These are phyloP conservation scores for Vigna hirtella DNA, from an alignment of 306 rosid genomes.

Conservation along the genomic window DNA sequence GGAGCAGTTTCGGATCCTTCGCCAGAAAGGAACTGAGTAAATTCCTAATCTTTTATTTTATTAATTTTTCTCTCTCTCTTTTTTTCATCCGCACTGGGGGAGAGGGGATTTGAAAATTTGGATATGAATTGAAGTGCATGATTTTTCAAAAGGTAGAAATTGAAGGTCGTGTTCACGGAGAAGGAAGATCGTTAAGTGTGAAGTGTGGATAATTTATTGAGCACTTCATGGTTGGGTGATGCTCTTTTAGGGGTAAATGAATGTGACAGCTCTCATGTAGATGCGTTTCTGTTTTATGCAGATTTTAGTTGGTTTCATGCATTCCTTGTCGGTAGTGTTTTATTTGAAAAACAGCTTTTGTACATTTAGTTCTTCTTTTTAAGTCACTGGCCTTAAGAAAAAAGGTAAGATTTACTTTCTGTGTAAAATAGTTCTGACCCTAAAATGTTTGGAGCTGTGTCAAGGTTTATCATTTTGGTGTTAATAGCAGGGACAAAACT, in stretches of 20 bases:
- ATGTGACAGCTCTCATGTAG: background rate
- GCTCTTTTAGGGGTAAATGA: background rate
- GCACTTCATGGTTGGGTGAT: background rate
- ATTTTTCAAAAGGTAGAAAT: background rate
- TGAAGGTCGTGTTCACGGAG: background rate
- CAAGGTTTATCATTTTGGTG: background rate
- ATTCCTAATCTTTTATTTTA: background rate
- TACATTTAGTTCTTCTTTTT: too few relatives aligned
- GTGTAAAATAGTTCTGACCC: too few relatives aligned
- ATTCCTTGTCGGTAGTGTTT: background rate
- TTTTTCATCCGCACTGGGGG: background rate
- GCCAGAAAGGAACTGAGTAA: slow-evolving; percentile 80
- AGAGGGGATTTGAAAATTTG: background rate
- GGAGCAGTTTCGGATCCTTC: slow-evolving; percentile 84
- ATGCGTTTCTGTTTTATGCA: background rate
- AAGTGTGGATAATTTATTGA: background rate
- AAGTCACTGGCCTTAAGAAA: too few relatives aligned
- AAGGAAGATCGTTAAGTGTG: background rate
- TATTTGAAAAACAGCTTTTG: background rate
- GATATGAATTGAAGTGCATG: background rate
- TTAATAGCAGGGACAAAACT: background rate
- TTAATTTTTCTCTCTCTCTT: background rate
- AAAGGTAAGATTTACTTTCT: too few relatives aligned
- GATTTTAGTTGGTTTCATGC: background rate
- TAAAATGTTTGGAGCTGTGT: too few relatives aligned